Evolutionary conservation across 805 yeast species (phyloP), one percentile per base, ranked within the genome.

Genomic region (Saccharomycopsis olivae): DNA sequence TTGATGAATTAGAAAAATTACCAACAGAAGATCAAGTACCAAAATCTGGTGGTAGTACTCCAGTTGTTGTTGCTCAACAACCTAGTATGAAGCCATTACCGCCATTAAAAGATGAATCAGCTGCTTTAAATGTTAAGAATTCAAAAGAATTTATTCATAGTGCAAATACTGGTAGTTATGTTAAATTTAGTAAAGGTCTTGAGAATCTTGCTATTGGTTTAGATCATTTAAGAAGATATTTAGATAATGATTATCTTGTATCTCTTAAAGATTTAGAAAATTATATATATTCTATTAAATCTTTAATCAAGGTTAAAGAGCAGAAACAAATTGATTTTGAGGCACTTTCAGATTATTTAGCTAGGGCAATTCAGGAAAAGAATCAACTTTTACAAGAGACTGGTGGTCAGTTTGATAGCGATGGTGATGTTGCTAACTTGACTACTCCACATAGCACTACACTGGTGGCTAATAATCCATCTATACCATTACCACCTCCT

Each of bases 321-420:
- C 87, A 86, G 54, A 88, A 88, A 57, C 88, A 84, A 51, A 72
- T 89, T 20, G 98, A 89, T 56, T 78, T 80, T 53, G 96, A 92
- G 54, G 94, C 83, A 38, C 64, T 89, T 33, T 72, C 75, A 29
- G 94, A 82, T 40, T 89, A 89, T 59, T 62, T 87, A 41, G 66
- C 68, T 30, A 81, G 84, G 52, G 76, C 94, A 0, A 67, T 71
- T 36, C 62, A 63, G 29, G 97, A 89, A 49, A 75, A 76, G 49
- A 71, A 69, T 43, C 60, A 64, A 3, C 54, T 74, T 17, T 57
- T 69, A 41, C 63, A 38, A 32, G 40, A 41, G 28, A 31, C 35
- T 14, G 35, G 35, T 9, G 35, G 24, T 6, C 8, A 6, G 28
- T 18, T 29, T 29, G 37, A 16, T 16, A 6, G 21, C 16, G 31